These are phyloP conservation scores for Volvox africanus DNA, from an alignment of 139 green algal species.

Conservation along the genomic window DNA sequence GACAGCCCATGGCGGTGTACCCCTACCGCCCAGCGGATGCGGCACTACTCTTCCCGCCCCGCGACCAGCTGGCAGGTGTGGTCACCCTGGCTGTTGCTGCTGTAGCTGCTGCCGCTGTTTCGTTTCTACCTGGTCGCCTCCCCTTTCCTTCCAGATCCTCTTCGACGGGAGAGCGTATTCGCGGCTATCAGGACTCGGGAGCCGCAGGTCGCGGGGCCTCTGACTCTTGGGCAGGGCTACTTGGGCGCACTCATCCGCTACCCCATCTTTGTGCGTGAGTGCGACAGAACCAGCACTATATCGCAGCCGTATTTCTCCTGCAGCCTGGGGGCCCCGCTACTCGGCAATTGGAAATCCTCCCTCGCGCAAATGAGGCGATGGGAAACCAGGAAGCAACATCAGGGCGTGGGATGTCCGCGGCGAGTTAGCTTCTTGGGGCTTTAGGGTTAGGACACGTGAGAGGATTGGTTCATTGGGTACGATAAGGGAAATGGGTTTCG, in stretches of 20 bases:
- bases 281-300: too few species aligned
- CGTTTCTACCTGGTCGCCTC: background rate
- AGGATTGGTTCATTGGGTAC: too few species aligned
- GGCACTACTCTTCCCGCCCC: constrained; percentile 1
- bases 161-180: constrained; percentile 11
- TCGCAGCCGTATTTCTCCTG: too few species aligned
- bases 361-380: too few species aligned
- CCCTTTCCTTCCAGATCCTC: background rate
- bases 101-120: background rate
- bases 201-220: constrained; percentile 26
- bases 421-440: too few species aligned
- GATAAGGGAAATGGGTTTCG: too few species aligned
- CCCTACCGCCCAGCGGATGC: constrained; percentile 45
- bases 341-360: too few species aligned
- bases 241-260: constrained; percentile 30
- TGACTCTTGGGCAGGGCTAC: constrained; percentile 2
- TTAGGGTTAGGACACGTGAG: too few species aligned
- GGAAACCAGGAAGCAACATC: too few species aligned
- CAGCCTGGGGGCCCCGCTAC: too few species aligned
- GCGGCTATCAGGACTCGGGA: background rate
- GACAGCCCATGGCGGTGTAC: constrained; percentile 44
- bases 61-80: constrained; percentile 34
- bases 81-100: background rate
- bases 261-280: constrained; percentile 42
- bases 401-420: too few species aligned